Evolutionary conservation across 2,329 filamentous ascomycete genomes (phyloP).

Genomic region (Karstenula rhodostoma): DNA sequence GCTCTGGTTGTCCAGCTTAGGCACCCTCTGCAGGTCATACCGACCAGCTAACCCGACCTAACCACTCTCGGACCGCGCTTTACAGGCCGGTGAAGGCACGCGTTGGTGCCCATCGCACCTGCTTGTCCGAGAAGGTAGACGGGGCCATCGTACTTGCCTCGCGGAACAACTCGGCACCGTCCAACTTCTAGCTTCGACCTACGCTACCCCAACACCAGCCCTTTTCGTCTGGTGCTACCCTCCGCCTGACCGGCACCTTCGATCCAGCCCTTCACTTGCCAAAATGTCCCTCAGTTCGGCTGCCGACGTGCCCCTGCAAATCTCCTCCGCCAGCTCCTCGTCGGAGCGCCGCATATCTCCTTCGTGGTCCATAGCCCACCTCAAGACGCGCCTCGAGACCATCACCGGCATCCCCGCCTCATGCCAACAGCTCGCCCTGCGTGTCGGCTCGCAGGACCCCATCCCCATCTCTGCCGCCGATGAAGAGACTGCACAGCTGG

Average conservation of each 20-base stretch:
- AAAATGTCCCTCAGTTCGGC: slow-evolving; percentile 54
- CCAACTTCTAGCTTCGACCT: background rate
- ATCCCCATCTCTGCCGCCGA: slow-evolving; percentile 73
- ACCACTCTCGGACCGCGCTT: background rate
- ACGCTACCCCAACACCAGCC: slow-evolving; percentile 1
- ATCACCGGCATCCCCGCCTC: slow-evolving; percentile 89
- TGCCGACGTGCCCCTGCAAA: slow-evolving; percentile 77
- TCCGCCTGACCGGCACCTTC: slow-evolving; percentile 1
- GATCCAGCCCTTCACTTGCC: background rate
- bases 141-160: background rate
- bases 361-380: slow-evolving; percentile 84
- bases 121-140: background rate
- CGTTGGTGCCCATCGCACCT: slow-evolving; percentile 9
- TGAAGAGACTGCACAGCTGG: slow-evolving; percentile 74
- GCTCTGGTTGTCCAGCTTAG: background rate
- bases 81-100: slow-evolving; percentile 9
- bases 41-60: background rate
- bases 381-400: slow-evolving; percentile 88
- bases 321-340: slow-evolving; percentile 77
- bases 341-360: slow-evolving; percentile 93
- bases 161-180: background rate
- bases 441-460: slow-evolving; percentile 67
- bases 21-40: slow-evolving; percentile 1
- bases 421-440: slow-evolving; percentile 78
- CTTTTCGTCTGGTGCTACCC: background rate